Percentiles rank a stretch among this genome's conserved stretches.
Evolutionary conservation across 495 filamentous ascomycete species (phyloP).

Genomic region (Bathelium albidoporum): DNA sequence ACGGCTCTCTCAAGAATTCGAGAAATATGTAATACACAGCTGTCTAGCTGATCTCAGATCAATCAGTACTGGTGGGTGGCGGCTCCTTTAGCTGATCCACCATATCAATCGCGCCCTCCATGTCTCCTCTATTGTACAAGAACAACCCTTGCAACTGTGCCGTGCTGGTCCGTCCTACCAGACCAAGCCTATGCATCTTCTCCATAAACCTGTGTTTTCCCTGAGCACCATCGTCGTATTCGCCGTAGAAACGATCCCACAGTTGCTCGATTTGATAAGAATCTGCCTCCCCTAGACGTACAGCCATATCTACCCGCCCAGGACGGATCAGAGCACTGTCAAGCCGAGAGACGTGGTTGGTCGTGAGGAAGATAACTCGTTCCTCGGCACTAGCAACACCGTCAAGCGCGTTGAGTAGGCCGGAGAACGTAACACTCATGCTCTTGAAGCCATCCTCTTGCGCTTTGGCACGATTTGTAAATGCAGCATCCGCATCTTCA

Average conservation of each 20-base stretch:
- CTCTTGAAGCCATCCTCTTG: constrained; percentile 81
- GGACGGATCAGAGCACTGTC: constrained; percentile 85
- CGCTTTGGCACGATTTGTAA: constrained; percentile 60
- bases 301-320: constrained; percentile 86
- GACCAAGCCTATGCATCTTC: constrained; percentile 40
- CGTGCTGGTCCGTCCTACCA: constrained; percentile 60
- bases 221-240: constrained; percentile 54
- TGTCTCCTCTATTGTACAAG: constrained; percentile 82
- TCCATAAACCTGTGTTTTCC: constrained; percentile 41
- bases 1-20: too few species aligned
- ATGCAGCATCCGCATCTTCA: constrained; percentile 93
- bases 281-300: constrained; percentile 79
- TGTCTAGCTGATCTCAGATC: not conserved
- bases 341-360: constrained; percentile 82
- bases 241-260: constrained; percentile 92
- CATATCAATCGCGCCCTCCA: constrained; percentile 77
- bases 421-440: constrained; percentile 90
- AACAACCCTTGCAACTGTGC: constrained; percentile 90
- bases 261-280: constrained; percentile 72
- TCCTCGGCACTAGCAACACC: constrained; percentile 94
- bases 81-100: constrained; percentile 46
- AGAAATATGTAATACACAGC: too few species aligned
- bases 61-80: not conserved
- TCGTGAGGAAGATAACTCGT: constrained; percentile 86
- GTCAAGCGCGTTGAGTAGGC: constrained; percentile 84